These are phyloP conservation scores for Vitis riparia DNA, from an alignment of 164 flowering plant genomes.

Conservation along the genomic window DNA sequence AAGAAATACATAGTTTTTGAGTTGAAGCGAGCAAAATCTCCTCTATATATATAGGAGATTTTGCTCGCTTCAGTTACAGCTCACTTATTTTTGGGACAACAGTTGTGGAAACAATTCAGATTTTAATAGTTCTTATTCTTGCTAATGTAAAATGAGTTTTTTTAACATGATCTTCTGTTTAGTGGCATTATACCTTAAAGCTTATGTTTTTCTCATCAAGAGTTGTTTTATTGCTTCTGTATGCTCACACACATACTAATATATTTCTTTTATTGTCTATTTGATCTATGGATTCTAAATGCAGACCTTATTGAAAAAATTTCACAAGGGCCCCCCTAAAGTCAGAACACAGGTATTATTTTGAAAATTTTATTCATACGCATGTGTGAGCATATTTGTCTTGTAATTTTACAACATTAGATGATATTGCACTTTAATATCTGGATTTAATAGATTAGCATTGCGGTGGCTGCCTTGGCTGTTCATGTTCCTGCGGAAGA, in stretches of 20 bases:
- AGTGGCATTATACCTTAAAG: no score
- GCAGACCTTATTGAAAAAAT: conserved; percentile 81
- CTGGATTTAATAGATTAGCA: conserved; percentile 70
- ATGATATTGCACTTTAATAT: conserved; percentile 16
- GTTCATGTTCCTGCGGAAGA: conserved; percentile 92
- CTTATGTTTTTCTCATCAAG: not conserved
- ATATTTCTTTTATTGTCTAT: not conserved
- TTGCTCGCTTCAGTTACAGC: no score
- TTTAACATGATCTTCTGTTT: no score
- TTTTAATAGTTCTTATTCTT: no score
- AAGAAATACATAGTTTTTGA: no score
- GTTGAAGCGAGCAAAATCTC: no score
- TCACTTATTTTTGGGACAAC: no score
- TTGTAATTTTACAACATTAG: not conserved
- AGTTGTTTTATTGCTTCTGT: not conserved
- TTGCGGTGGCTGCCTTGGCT: conserved; percentile 98
- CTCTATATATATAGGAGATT: no score
- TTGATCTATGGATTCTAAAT: conserved; percentile 23
- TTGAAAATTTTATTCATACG: conserved; percentile 4
- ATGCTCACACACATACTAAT: not conserved
- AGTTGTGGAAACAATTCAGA: no score
- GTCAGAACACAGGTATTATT: conserved; percentile 90
- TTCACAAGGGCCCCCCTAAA: conserved; percentile 88
- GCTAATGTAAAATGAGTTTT: no score
- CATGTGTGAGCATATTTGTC: not conserved